phyloP scores from a whole-genome alignment of 2,329 filamentous ascomycete species.

The Parastagonospora nodorum region DNA sequence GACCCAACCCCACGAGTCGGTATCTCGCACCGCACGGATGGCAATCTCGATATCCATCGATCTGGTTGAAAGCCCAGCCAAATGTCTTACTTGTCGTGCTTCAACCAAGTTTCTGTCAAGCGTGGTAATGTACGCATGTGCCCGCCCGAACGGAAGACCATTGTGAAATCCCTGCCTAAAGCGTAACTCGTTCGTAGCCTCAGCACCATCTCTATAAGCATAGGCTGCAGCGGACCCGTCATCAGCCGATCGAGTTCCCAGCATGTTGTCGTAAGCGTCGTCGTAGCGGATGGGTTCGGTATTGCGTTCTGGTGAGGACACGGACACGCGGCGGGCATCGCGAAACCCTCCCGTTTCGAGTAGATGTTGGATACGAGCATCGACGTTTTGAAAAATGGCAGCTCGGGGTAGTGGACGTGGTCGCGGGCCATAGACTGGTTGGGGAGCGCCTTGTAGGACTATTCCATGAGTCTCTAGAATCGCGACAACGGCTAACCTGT shows the following conservation, averaged over 20 bases:
- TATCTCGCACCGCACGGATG: constrained; percentile 4
- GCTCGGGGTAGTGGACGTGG: background rate
- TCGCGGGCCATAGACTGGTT: background rate
- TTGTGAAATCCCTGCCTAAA: background rate
- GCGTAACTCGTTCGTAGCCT: background rate
- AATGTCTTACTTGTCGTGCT: constrained; percentile 9
- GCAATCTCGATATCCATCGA: constrained; percentile 12
- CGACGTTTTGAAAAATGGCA: background rate
- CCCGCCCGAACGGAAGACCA: background rate
- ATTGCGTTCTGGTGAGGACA: background rate
- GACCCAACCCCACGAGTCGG: constrained; percentile 11
- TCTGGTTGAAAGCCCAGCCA: constrained; percentile 8
- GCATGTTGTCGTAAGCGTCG: background rate
- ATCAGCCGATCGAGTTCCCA: background rate
- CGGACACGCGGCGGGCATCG: background rate
- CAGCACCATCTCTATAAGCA: background rate
- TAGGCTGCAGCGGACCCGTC: background rate
- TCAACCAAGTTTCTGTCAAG: constrained; percentile 7
- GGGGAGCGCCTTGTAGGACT: too few relatives aligned
- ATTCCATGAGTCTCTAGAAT: too few relatives aligned
- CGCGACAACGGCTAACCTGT: too few relatives aligned
- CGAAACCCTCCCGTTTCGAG: background rate
- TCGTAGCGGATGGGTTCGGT: background rate
- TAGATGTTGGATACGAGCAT: background rate
- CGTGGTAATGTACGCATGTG: background rate